phyloP scores from a whole-genome alignment of 257 asterid species.

The Penstemon newberryi region DNA sequence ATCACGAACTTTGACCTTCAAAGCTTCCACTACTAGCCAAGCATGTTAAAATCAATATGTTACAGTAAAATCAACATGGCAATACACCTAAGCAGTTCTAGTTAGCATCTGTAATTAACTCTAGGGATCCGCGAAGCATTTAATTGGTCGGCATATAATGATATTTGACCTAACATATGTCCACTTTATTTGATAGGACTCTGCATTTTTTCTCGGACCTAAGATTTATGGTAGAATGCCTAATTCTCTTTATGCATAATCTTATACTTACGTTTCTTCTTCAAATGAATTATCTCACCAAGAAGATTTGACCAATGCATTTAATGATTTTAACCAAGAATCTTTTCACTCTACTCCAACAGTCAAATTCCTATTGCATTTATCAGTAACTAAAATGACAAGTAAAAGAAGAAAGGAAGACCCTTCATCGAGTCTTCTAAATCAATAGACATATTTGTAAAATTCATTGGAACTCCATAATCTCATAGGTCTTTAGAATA shows the following conservation, averaged over 20 bases:
- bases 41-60: not conserved
- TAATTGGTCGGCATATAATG: not conserved
- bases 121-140: not conserved
- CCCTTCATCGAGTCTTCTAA: too few species aligned
- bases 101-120: not conserved
- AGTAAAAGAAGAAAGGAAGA: too few species aligned
- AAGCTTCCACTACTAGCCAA: not conserved
- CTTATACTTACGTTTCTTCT: not conserved
- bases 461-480: too few species aligned
- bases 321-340: too few species aligned
- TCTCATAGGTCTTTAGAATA: too few species aligned
- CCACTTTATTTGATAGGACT: not conserved
- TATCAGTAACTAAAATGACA: too few species aligned
- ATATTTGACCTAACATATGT: not conserved
- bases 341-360: too few species aligned
- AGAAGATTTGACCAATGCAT: too few species aligned
- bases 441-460: too few species aligned
- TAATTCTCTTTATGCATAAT: not conserved
- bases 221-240: not conserved
- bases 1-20: slow-evolving; percentile 6
- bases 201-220: not conserved
- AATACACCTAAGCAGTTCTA: not conserved
- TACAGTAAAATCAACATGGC: not conserved
- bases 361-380: too few species aligned
- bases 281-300: not conserved